Evolutionary conservation across 768 basidiomycete species (phyloP), one percentile per base, ranked within the genome.

Genomic region (Collybia sordida): DNA sequence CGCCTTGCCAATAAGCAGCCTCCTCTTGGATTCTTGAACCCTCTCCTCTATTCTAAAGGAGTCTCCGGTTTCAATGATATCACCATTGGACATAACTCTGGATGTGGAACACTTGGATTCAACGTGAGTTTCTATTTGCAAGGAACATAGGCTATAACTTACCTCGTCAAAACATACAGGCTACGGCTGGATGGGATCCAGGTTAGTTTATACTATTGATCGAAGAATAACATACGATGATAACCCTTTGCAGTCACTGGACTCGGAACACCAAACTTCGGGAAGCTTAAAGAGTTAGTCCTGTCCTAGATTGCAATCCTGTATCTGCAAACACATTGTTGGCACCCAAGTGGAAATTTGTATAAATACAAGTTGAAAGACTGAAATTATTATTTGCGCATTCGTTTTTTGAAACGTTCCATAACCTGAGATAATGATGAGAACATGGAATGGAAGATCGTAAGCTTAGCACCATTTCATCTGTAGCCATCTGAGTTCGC

Each of bases 361-460:
- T 31, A 42, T 35, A 23, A 9, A 14, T 39, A 42, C n/a, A 42
- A 24, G 38, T 22, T 9, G 23, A 2, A 34, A 14, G 21, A 14
- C 31, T 31, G 31, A 35, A 45, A 21, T 22, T 41, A 51, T 71
- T 70, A 90, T 64, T 86, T 88, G 35, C 88, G 82, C 90, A 93
- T 92, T 50, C 94, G 76, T 72, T 98, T 97, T 79, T 96, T 98
- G 78, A 98, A 98, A 25, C 96, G 83, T 68, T 96, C 93, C 90
- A 94, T 90, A 47, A 91, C 90, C 89, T 92, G 55, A 25, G 44
- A 18, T 35, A 23, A 12, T 40, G 23, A 36, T 31, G 36, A 11
- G 44, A 46, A 19, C 37, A 48, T 52, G 18, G 50, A 38, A 12
- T 18, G 22, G 43, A 6, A 19, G 21, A 3, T 4, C n/a, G 8